Evolutionary conservation across 768 basidiomycete species (phyloP).

Genomic region (Lentinula detonsa): DNA sequence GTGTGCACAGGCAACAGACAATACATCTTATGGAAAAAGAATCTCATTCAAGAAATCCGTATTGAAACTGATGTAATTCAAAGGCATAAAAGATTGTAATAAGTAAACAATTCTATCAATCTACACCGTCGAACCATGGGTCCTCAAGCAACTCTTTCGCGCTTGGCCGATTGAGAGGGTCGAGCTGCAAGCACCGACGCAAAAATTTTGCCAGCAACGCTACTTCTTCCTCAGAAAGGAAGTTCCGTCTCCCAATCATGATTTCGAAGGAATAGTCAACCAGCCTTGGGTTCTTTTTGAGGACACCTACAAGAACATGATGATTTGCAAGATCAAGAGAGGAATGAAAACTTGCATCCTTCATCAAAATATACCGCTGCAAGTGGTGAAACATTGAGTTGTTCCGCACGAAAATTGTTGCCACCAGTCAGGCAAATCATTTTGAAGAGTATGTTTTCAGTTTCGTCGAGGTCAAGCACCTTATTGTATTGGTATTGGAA

Average conservation of each 20-base stretch:
- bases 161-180: slow-evolving; percentile 9
- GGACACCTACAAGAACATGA: no score
- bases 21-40: no score
- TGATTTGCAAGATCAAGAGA: no score
- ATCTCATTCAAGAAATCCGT: no score
- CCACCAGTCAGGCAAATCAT: slow-evolving; percentile 1
- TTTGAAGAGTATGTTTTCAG: no score
- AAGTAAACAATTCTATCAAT: neutral
- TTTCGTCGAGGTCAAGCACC: no score
- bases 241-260: no score
- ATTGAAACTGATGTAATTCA: no score
- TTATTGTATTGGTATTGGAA: neutral
- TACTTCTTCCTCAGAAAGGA: no score
- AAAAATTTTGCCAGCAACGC: neutral
- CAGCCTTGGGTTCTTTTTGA: no score
- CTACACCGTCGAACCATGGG: slow-evolving; percentile 10
- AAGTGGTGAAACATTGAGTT: neutral
- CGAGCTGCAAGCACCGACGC: slow-evolving; percentile 9
- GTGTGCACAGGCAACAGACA: no score
- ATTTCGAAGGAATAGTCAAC: neutral
- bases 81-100: no score
- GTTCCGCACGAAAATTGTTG: neutral
- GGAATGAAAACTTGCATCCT: neutral
- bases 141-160: slow-evolving; percentile 12
- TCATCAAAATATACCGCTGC: slow-evolving; percentile 2